Percentiles rank a stretch among this genome's conserved stretches.
Conservation (phyloP, 148 eudicot genomes). For the Beta vulgaris region DNA sequence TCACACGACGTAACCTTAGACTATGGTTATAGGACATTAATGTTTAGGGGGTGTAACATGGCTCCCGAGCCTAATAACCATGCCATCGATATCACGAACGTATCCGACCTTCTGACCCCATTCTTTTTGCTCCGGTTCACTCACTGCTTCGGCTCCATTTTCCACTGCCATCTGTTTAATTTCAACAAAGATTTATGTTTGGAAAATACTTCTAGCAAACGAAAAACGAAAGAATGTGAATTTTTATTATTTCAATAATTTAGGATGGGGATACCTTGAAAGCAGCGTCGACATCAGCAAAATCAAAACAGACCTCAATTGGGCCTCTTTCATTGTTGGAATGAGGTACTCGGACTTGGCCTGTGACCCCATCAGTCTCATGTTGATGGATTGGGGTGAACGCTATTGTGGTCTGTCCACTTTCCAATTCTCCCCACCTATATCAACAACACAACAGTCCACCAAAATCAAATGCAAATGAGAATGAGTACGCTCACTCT, state of each 20-base stretch:
- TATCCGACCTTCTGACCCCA: conserved; percentile 98
- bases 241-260: not conserved
- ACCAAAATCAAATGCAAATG: too few relatives aligned
- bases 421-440: conserved; percentile 94
- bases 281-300: conserved; percentile 76
- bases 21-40: not conserved
- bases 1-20: not conserved
- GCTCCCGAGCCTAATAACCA: conserved; percentile 76
- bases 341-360: conserved; percentile 40
- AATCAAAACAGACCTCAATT: conserved; percentile 76
- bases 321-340: conserved; percentile 48
- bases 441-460: not conserved
- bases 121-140: conserved; percentile 70
- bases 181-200: too few relatives aligned
- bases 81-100: conserved; percentile 75
- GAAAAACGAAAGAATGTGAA: not conserved
- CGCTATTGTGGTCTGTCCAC: conserved; percentile 84
- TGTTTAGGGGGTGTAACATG: conserved; percentile 31
- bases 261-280: conserved; percentile 42
- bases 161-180: conserved; percentile 75
- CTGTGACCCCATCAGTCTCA: conserved; percentile 87
- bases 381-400: conserved; percentile 83
- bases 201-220: not conserved
- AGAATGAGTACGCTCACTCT: too few relatives aligned
- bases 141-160: conserved; percentile 73